Conservation (phyloP, 805 yeast species). For the Millerozyma acaciae region DNA sequence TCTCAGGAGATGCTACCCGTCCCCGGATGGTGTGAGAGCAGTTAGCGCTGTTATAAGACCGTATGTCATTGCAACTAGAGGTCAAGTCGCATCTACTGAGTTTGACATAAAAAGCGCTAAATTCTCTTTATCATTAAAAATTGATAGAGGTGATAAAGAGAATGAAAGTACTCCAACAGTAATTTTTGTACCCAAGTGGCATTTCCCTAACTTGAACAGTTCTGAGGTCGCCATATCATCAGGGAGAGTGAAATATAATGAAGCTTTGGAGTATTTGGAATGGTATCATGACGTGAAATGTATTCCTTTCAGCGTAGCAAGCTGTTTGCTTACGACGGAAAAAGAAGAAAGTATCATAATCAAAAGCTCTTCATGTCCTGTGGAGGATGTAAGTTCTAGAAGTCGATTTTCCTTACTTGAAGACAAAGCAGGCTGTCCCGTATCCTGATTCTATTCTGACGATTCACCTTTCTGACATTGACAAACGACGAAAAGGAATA, state of each 20-base stretch:
- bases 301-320: conserved; percentile 11
- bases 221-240: conserved; percentile 47
- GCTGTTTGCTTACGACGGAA: conserved; percentile 6
- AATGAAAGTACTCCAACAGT: conserved; percentile 43
- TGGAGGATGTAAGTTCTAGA: conserved; percentile 20
- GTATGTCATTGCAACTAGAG: conserved; percentile 60
- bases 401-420: conserved; percentile 1
- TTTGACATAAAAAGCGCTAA: conserved; percentile 52
- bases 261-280: conserved; percentile 51
- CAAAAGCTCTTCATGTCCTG: conserved; percentile 34
- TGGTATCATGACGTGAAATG: conserved; percentile 58
- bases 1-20: conserved; percentile 32
- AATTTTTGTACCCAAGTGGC: conserved; percentile 69
- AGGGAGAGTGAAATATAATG: conserved; percentile 55
- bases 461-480: background rate
- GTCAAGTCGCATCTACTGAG: conserved; percentile 49
- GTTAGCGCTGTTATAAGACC: conserved; percentile 76
- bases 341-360: conserved; percentile 30
- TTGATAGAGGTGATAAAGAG: conserved; percentile 11
- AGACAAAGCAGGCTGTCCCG: conserved; percentile 13
- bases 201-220: conserved; percentile 52
- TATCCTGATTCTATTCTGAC: conserved; percentile 5
- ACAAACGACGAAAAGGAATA: no score
- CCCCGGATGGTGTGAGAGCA: conserved; percentile 69
- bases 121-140: conserved; percentile 46